Percentiles rank a stretch among this genome's conserved stretches.
These are phyloP conservation scores for Myxozyma neglecta DNA, from an alignment of 805 yeast species.

Conservation along the genomic window DNA sequence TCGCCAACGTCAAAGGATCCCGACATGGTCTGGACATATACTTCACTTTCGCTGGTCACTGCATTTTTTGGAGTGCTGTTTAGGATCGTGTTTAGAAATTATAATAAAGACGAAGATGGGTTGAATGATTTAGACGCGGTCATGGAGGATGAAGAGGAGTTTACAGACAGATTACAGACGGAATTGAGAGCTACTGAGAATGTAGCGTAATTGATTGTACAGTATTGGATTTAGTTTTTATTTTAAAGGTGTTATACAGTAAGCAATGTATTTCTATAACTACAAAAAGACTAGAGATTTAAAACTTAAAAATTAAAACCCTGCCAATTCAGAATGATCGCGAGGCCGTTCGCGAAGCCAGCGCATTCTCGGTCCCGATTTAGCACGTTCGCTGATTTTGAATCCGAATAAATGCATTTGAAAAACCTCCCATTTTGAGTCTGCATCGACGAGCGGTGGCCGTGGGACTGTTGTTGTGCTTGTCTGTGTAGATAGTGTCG, in stretches of 20 bases:
- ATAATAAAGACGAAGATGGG: conserved; percentile 58
- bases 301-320: neutral
- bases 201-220: conserved; percentile 8
- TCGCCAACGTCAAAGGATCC: conserved; percentile 69
- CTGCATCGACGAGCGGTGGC: neutral
- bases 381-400: conserved; percentile 68
- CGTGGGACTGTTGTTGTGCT: neutral
- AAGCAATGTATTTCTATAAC: too few species aligned
- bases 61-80: conserved; percentile 59
- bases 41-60: conserved; percentile 61
- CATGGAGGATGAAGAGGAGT: neutral
- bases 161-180: conserved; percentile 5
- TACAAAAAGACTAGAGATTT: neutral
- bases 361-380: conserved; percentile 89
- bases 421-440: conserved; percentile 39
- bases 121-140: conserved; percentile 51
- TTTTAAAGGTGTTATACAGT: too few species aligned
- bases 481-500: conserved; percentile 3
- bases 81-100: conserved; percentile 59
- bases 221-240: neutral
- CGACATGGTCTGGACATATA: conserved; percentile 66
- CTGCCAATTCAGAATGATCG: conserved; percentile 3
- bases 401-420: conserved; percentile 87
- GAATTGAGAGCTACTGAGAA: conserved; percentile 22
- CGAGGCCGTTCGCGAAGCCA: conserved; percentile 72